Conservation (phyloP, 1,139 yeast species). For the Spathaspora jeffriesii region DNA sequence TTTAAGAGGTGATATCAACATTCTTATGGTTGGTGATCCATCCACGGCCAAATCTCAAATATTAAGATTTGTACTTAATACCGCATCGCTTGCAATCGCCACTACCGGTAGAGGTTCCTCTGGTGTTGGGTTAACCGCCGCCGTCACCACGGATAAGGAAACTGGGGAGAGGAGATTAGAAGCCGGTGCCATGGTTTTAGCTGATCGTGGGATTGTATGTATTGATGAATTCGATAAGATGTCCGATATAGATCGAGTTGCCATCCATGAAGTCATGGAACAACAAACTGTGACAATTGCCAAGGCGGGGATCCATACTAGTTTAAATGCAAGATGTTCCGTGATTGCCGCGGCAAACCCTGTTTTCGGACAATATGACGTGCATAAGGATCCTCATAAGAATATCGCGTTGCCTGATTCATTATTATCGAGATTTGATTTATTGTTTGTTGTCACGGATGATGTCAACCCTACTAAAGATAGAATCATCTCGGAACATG, state of each 20-base stretch:
- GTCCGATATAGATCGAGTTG: constrained; percentile 96
- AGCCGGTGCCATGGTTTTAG: constrained; percentile 99
- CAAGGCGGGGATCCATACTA: constrained; percentile 97
- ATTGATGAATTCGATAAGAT: constrained; percentile 98
- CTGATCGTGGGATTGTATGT: constrained; percentile 97
- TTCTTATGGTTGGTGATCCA: constrained; percentile 98
- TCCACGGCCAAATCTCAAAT: constrained; percentile 98
- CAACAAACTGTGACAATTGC: constrained; percentile 99
- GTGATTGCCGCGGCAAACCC: constrained; percentile 99
- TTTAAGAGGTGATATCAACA: constrained; percentile 95
- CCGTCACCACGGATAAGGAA: constrained; percentile 94
- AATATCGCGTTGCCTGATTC: constrained; percentile 98
- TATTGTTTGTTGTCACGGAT: constrained; percentile 93
- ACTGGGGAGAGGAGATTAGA: constrained; percentile 96
- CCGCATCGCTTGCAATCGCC: constrained; percentile 95
- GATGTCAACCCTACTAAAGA: constrained; percentile 87
- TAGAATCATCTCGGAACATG: constrained; percentile 91
- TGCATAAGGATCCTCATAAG: constrained; percentile 94
- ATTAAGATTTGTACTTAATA: constrained; percentile 88
- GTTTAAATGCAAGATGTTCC: constrained; percentile 95
- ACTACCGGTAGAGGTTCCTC: constrained; percentile 99
- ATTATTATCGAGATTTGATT: constrained; percentile 92
- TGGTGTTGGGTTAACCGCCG: constrained; percentile 99
- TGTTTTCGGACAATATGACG: constrained; percentile 94
- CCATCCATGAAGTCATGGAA: constrained; percentile 99